Conservation (phyloP, 2,329 filamentous ascomycete genomes). For the Scytalidium lignicola region DNA sequence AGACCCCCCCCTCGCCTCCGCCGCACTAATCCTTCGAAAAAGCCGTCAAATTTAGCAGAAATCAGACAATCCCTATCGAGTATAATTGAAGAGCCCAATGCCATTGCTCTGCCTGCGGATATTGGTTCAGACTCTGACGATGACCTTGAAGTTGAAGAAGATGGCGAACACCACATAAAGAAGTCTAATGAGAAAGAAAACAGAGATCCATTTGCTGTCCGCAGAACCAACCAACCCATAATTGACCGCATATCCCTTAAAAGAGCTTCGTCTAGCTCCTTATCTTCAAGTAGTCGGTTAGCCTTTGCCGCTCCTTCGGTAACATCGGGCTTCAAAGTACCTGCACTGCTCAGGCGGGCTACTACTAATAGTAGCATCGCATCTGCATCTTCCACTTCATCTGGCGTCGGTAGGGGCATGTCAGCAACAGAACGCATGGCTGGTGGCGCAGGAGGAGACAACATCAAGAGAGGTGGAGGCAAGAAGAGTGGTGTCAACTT, state of each 20-base stretch:
- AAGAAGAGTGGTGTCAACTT: constrained; percentile 57
- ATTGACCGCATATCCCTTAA: constrained; percentile 73
- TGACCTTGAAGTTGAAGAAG: constrained; percentile 50
- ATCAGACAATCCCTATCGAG: constrained; percentile 80
- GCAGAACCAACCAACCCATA: constrained; percentile 41
- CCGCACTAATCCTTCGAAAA: constrained; percentile 56
- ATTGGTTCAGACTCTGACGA: constrained; percentile 50
- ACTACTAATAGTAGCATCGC: constrained; percentile 55
- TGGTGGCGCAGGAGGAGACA: constrained; percentile 41
- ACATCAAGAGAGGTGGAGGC: constrained; percentile 53
- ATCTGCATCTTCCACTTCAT: constrained; percentile 28
- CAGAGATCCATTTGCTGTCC: constrained; percentile 26
- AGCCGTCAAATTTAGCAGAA: constrained; percentile 70
- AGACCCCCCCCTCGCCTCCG: constrained; percentile 57
- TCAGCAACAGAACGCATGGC: constrained; percentile 25
- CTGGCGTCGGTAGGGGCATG: constrained; percentile 14
- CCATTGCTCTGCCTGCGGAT: constrained; percentile 38
- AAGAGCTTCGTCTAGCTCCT: constrained; percentile 41
- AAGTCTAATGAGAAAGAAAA: constrained; percentile 24
- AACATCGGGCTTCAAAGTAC: constrained; percentile 56
- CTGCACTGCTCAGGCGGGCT: constrained; percentile 65
- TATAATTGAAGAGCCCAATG: constrained; percentile 67
- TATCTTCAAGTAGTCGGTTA: constrained; percentile 36
- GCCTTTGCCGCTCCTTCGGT: constrained; percentile 48
- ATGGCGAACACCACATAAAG: constrained; percentile 27